Base-by-base conservation (phyloP, 2,329 filamentous ascomycete species). In the Cladosporium phlei region DNA sequence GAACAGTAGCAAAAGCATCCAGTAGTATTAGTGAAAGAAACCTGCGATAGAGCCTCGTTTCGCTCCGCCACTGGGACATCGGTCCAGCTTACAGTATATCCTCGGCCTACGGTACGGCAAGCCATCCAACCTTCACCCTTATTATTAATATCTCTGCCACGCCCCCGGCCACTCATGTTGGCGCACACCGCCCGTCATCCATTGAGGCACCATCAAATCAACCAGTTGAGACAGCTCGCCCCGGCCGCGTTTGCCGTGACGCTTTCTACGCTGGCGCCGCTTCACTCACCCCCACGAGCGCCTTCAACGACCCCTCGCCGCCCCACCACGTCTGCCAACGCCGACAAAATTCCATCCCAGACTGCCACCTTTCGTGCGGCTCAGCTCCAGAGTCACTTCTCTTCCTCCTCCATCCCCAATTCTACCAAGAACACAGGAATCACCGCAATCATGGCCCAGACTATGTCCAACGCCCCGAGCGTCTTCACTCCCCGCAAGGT, bases 401-500 rank as follows among this genome's bases (percentile, higher is more conserved):
- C 50, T 44, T 43, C 52, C 32, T 52, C 50, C 27, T 48, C 49
- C 17, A 37, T 28, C 42, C 17, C 5, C 14, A 22, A 20, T 43
- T 34, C 27, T 40, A 5, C 30, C 42, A 45, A 45, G 42, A 45
- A 45, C 33, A 37, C 24, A 14, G 33, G 49, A 52, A 44, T 42
- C 51, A 34, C 46, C 20, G 21, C 42, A 42, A 45, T 22, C 39
- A 45, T 45, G 42, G 24, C 42, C 12, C 39, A 43, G 29, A 42
- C 38, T 32, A 12, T 37, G 54, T 56, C 58, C 60, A 75, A 73
- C 64, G 82, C 85, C 75, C 44, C 44, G 35, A 38, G 34, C 53
- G 69, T 71, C 55, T 98, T 88, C 77, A 78, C 77, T 65, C 72
- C 86, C 68, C 86, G 90, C 76, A 96, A 94, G 80, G 78, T 95